Evolutionary conservation across 1,284 basidiomycete genomes (phyloP).

Genomic region (Leccinum pachyderme): DNA sequence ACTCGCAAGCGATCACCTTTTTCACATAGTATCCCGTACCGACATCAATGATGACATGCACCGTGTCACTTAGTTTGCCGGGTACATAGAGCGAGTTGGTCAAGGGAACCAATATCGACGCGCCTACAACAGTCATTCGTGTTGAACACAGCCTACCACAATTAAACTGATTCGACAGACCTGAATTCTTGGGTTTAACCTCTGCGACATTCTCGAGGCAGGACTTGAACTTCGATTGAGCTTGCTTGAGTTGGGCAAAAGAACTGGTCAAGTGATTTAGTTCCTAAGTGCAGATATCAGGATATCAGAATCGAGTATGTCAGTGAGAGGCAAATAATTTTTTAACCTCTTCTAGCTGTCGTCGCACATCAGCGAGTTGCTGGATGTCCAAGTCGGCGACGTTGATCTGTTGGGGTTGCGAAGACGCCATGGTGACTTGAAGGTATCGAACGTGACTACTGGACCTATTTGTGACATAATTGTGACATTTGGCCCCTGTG

Average conservation of each 20-base stretch:
- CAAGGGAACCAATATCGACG: slow-evolving; percentile 86
- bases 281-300: slow-evolving; percentile 58
- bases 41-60: slow-evolving; percentile 91
- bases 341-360: slow-evolving; percentile 83
- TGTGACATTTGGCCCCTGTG: slow-evolving; percentile 10
- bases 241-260: slow-evolving; percentile 89
- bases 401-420: slow-evolving; percentile 66
- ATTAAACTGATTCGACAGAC: slow-evolving; percentile 41
- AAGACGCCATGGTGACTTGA: slow-evolving; percentile 30
- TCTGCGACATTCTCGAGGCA: slow-evolving; percentile 85
- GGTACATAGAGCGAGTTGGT: slow-evolving; percentile 96
- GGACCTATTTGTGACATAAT: slow-evolving; percentile 2
- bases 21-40: slow-evolving; percentile 97
- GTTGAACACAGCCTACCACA: background rate
- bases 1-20: slow-evolving; percentile 62
- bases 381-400: slow-evolving; percentile 77
- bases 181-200: slow-evolving; percentile 71
- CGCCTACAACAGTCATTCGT: slow-evolving; percentile 49
- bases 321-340: too few species aligned
- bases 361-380: slow-evolving; percentile 83
- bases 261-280: slow-evolving; percentile 89
- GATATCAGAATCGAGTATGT: slow-evolving; percentile 7
- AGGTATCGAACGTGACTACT: slow-evolving; percentile 1
- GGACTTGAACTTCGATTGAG: slow-evolving; percentile 88
- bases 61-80: slow-evolving; percentile 80